A percentile compares a stretch with the other conserved stretches of the same genome.
phyloP scores from a whole-genome alignment of 495 filamentous ascomycete species.

The Penicillium crystallinum region DNA sequence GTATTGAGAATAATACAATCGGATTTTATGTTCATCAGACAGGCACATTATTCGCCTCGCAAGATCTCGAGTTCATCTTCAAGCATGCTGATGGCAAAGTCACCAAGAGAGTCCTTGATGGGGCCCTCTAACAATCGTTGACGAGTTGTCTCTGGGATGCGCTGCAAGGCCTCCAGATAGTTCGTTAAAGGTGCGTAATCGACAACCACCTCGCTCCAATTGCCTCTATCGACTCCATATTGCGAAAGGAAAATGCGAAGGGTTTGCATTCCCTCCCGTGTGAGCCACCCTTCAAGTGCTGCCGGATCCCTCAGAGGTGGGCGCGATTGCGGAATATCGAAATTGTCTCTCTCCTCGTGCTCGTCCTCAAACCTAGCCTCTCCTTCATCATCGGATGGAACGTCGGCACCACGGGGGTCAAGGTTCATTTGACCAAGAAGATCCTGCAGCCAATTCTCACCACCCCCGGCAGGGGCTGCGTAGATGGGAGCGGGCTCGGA shows the following conservation, averaged over 20 bases:
- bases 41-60: slow-evolving; percentile 8
- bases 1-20: neutral
- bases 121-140: slow-evolving; percentile 28
- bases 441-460: slow-evolving; percentile 41
- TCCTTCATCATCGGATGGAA: neutral
- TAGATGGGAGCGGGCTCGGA: slow-evolving; percentile 36
- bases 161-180: slow-evolving; percentile 34
- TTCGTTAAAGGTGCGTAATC: slow-evolving; percentile 35
- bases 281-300: slow-evolving; percentile 35
- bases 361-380: slow-evolving; percentile 2
- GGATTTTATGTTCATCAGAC: neutral
- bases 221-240: slow-evolving; percentile 42
- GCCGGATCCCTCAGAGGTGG: slow-evolving; percentile 28
- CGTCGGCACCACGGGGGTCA: slow-evolving; percentile 1
- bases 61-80: slow-evolving; percentile 37
- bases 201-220: slow-evolving; percentile 35
- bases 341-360: slow-evolving; percentile 5
- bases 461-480: slow-evolving; percentile 28
- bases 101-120: slow-evolving; percentile 33
- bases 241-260: slow-evolving; percentile 37
- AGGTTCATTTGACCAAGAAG: slow-evolving; percentile 37
- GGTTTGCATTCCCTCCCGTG: slow-evolving; percentile 29
- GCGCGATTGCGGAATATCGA: slow-evolving; percentile 8
- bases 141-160: slow-evolving; percentile 23
- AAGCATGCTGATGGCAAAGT: slow-evolving; percentile 38